Base-by-base conservation (phyloP, 257 asterid species). In the Oldenlandia corymbosa region DNA sequence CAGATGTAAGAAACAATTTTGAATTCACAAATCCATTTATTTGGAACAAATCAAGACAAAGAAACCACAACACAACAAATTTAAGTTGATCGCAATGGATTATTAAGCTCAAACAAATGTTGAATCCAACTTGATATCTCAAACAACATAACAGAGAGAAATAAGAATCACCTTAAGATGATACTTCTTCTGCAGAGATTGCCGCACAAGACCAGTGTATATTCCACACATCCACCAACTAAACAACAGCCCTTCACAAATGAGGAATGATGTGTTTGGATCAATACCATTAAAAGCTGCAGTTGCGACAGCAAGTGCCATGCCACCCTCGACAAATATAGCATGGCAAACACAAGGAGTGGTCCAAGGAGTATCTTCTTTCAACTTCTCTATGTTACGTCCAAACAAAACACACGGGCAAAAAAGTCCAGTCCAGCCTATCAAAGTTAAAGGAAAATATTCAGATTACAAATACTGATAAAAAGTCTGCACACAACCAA, bases 141-240 rank as follows among this genome's bases (percentile, higher is more conserved):
- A n/a, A n/a, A 24, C 23, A 12, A 39, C 30, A 41, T n/a, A 52
- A 42, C 27, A 34, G 36, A 63, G 69, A 46, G 61, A 57, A 47
- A 75, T 8, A 49, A 32, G 26, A 36, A 42, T 78, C 66, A 93
- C 99, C 97, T 93, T 71, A 74, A 93, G 97, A 86, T 93, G 99
- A 79, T 93, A 93, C 79, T 90, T 93, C 78, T 86, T 93, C 86
- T 93, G 99, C 74, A 93, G 71, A 0, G 92, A 72, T 73, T 93
- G 97, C 53, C 96, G 78, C 47, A 78, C 76, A 53, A 90, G 82
- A 60, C 97, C 96, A 43, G 99, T 89, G 79, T 93, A 90, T 74
- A 93, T 87, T 48, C 97, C 99, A 78, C 99, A 93, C 97, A 93
- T 84, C 99, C 99, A 93, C 99, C 99, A 93, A 78, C 99, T 78